phyloP scores from a whole-genome alignment of 345 rosid species.

The Populus nigra region DNA sequence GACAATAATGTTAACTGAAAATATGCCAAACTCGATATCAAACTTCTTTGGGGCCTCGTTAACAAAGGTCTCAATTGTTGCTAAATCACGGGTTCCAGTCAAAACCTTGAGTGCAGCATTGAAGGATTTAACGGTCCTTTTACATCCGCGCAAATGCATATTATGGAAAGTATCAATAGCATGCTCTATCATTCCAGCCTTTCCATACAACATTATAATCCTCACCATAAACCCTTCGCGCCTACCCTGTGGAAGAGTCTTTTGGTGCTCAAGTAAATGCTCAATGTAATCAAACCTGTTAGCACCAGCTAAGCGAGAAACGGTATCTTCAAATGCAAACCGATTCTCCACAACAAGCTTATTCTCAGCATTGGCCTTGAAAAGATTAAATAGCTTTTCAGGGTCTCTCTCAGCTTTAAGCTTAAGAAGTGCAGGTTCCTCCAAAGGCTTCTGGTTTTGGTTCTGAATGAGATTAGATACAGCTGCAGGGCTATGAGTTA shows the following conservation, averaged over 20 bases:
- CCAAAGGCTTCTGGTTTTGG: conserved; percentile 27
- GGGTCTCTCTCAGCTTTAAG: conserved; percentile 81
- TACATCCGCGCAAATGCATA: conserved; percentile 64
- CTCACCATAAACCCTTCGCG: conserved; percentile 81
- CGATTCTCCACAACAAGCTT: conserved; percentile 58
- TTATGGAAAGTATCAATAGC: conserved; percentile 55
- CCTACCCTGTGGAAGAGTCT: conserved; percentile 72
- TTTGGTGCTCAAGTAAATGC: conserved; percentile 79
- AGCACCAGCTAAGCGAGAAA: conserved; percentile 71
- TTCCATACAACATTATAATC: conserved; percentile 78
- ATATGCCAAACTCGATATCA: conserved; percentile 41
- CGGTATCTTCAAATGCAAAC: conserved; percentile 71
- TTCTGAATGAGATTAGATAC: conserved; percentile 18
- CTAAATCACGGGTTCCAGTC: conserved; percentile 43
- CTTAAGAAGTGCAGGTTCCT: conserved; percentile 66
- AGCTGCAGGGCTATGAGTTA: conserved; percentile 18
- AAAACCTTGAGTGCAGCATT: conserved; percentile 69
- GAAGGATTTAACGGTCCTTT: conserved; percentile 67
- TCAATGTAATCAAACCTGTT: conserved; percentile 63
- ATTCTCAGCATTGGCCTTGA: conserved; percentile 68
- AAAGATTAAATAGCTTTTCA: conserved; percentile 59
- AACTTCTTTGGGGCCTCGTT: conserved; percentile 38
- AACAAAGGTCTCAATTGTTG: conserved; percentile 49
- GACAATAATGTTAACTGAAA: conserved; percentile 56
- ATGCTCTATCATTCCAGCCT: conserved; percentile 70